Base-by-base conservation (phyloP, 2,329 filamentous ascomycete genomes). In the Claviceps quebecensis region DNA sequence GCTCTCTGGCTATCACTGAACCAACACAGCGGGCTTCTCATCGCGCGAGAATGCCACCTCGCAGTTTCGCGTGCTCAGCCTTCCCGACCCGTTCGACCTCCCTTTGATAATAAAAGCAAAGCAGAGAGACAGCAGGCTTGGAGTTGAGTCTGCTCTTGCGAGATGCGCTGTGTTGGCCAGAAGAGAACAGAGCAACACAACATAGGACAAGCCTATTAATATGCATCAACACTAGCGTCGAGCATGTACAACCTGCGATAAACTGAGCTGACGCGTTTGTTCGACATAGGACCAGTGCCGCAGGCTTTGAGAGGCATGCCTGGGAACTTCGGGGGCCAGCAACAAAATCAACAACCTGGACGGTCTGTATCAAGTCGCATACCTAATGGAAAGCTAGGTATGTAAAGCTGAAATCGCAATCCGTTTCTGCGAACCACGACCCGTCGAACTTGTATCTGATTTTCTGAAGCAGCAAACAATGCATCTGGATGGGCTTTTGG, bases 321-420 rank as follows among this genome's bases (percentile, higher is more conserved):
- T 50, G 73, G 72, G 59, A 76, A 75, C 56, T 83, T 81, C 63
- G 73, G 72, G 57, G 71, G 71, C 59, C 78, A 80, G 59, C 78
- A 78, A 65, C 77, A 78, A 65, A 72, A 72, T 53, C 79, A 80
- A 56, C 69, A 69, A 55, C 61, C 57, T 57, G 75, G 70, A 51
- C 73, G 80, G 62, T 69, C 71, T 56, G 74, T 75, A 43, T 73
- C 79, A 50, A 77, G 65, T 64, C 74, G 80, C 61, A 70, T 84
- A 74, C 79, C 78, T 53, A 81, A 80, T 59, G 79, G 79, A 51
- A 84, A 84, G 66, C 67, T 82, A 72, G 76, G 80, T 83, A 64
- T 48, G 59, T 14, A 44, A 23, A 23, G 26, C 9, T 17, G 26
- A 47, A 40, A 4, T 39, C 29, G 36, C 40, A 36, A 45, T 26